A percentile compares a stretch with the other conserved stretches of the same genome.
phyloP scores from a whole-genome alignment of 768 basidiomycete species.

The Phlebiopsis flavidoalba region DNA sequence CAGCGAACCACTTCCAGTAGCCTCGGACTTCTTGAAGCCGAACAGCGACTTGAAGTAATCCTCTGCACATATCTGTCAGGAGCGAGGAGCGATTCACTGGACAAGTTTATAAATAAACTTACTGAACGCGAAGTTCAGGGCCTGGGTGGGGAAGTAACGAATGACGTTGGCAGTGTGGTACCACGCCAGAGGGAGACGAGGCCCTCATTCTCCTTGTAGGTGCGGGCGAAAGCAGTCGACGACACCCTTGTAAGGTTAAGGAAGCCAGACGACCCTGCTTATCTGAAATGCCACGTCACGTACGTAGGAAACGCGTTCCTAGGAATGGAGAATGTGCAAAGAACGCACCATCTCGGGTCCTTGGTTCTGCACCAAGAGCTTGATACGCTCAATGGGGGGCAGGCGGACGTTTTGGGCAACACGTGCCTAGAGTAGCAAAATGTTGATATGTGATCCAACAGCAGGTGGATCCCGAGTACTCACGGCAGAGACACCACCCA shows the following conservation, averaged over 20 bases:
- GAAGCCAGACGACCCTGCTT: conserved; percentile 96
- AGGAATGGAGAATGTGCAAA: conserved; percentile 13
- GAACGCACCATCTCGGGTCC: conserved; percentile 89
- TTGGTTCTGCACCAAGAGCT: conserved; percentile 97
- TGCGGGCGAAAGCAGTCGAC: conserved; percentile 87
- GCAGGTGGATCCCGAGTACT: conserved; percentile 22
- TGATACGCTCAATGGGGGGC: conserved; percentile 99
- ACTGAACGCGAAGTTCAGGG: conserved; percentile 99
- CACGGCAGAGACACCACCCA: conserved; percentile 94
- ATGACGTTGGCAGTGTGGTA: conserved; percentile 99
- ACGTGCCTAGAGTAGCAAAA: conserved; percentile 52
- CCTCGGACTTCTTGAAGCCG: conserved; percentile 98
- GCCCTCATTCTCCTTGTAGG: conserved; percentile 95
- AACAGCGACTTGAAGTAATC: conserved; percentile 99
- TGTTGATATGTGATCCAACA: conserved; percentile 11
- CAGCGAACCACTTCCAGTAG: conserved; percentile 98
- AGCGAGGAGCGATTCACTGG: conserved; percentile 5
- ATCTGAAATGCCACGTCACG: conserved; percentile 48
- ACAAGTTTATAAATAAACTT: conserved; percentile 29
- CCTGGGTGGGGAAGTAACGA: conserved; percentile 99
- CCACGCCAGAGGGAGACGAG: conserved; percentile 95
- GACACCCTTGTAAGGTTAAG: conserved; percentile 98
- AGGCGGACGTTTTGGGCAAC: conserved; percentile 98
- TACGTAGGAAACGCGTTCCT: neutral
- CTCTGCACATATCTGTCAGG: conserved; percentile 47